These are phyloP conservation scores for Solanum habrochaites DNA, from an alignment of 257 asterid species.

Conservation along the genomic window DNA sequence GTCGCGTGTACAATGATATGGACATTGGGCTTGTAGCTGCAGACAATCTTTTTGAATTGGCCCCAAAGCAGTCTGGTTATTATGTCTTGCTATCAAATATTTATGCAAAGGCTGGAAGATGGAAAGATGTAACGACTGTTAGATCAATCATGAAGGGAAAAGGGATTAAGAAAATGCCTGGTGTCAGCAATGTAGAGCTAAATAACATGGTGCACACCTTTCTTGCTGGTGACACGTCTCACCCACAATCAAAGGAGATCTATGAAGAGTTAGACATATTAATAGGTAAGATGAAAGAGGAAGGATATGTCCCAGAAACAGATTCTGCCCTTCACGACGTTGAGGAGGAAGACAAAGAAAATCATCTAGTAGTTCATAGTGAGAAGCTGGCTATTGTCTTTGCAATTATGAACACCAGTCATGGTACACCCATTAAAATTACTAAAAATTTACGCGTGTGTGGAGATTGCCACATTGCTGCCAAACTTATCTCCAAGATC, in stretches of 20 bases:
- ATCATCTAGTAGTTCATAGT: constrained; percentile 69
- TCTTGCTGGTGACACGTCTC: constrained; percentile 74
- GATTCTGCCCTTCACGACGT: constrained; percentile 72
- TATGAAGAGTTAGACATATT: constrained; percentile 56
- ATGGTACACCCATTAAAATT: constrained; percentile 47
- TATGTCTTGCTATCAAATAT: constrained; percentile 72
- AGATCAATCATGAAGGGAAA: constrained; percentile 56
- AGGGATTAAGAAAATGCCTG: constrained; percentile 73
- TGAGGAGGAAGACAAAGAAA: constrained; percentile 93
- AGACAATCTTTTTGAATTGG: constrained; percentile 60
- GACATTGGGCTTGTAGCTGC: constrained; percentile 76
- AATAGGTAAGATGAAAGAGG: constrained; percentile 66
- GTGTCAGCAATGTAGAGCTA: constrained; percentile 74
- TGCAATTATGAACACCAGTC: constrained; percentile 49
- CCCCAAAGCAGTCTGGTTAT: constrained; percentile 72
- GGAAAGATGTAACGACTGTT: constrained; percentile 59
- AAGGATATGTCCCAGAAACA: constrained; percentile 70
- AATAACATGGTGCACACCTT: constrained; percentile 48
- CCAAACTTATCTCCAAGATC: constrained; percentile 64
- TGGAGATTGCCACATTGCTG: constrained; percentile 80
- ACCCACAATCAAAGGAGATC: constrained; percentile 46
- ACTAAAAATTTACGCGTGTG: constrained; percentile 83
- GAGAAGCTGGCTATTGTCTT: constrained; percentile 86
- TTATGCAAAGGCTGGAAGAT: constrained; percentile 80
- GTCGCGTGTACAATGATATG: constrained; percentile 60